Evolutionary conservation across 805 yeast species (phyloP).

Genomic region (Novakomyces olei): DNA sequence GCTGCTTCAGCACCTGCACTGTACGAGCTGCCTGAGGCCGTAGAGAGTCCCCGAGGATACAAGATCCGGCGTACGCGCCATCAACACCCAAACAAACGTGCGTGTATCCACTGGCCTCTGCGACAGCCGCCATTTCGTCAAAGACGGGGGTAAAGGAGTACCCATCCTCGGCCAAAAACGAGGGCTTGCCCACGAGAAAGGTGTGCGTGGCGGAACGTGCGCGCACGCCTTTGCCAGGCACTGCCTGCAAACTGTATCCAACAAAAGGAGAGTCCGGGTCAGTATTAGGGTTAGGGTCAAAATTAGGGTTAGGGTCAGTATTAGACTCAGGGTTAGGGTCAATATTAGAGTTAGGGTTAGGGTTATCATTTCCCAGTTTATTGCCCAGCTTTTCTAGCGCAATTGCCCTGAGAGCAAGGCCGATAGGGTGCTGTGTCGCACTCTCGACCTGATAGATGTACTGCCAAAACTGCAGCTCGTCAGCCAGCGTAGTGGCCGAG

Average conservation of each 20-base stretch:
- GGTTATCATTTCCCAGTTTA: too few relatives aligned
- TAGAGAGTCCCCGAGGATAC: conserved; percentile 45
- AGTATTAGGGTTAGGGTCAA: too few relatives aligned
- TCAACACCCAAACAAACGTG: conserved; percentile 37
- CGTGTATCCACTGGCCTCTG: conserved; percentile 20
- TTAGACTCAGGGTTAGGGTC: too few relatives aligned
- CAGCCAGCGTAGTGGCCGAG: too few relatives aligned
- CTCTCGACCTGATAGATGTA: conserved; percentile 37
- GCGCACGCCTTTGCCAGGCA: too few relatives aligned
- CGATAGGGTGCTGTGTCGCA: conserved; percentile 75
- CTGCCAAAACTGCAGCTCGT: conserved; percentile 32
- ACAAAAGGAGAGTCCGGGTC: too few relatives aligned
- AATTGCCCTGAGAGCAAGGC: conserved; percentile 43
- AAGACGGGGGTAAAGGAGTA: conserved; percentile 8
- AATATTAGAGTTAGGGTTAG: too few relatives aligned
- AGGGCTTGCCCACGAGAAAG: conserved; percentile 31
- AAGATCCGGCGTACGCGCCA: conserved; percentile 34
- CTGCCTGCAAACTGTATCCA: too few relatives aligned
- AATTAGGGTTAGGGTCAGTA: too few relatives aligned
- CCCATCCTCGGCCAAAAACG: conserved; percentile 17
- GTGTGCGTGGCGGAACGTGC: too few relatives aligned
- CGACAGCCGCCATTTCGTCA: conserved; percentile 9
- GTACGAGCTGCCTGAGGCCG: conserved; percentile 44
- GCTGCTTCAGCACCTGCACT: conserved; percentile 28
- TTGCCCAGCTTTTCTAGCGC: too few relatives aligned